Evolutionary conservation across 805 yeast species (phyloP).

Genomic region (Cyberlindnera xishuangbannaensis): DNA sequence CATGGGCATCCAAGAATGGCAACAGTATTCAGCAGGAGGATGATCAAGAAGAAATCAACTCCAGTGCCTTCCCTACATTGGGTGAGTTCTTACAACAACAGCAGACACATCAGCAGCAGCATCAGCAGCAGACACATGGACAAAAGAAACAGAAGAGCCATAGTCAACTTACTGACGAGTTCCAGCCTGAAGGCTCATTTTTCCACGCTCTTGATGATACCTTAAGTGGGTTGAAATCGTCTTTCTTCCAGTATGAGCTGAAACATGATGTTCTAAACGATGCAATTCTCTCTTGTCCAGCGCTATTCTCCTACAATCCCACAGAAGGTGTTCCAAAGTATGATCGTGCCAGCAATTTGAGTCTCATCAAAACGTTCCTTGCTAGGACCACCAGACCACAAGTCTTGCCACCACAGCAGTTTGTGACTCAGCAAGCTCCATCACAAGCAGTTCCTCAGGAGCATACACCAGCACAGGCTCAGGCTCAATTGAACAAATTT

Average conservation of each 20-base stretch:
- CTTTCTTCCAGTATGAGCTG: slow-evolving; percentile 5
- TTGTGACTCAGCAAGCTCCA: slow-evolving; percentile 1
- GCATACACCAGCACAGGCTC: slow-evolving; percentile 11
- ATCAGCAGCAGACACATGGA: slow-evolving; percentile 20
- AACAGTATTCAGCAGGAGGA: slow-evolving; percentile 5
- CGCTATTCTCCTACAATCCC: slow-evolving; percentile 7
- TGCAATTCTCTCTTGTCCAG: slow-evolving; percentile 1
- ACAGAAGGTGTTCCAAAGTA: not conserved
- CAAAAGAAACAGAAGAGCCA: slow-evolving; percentile 23
- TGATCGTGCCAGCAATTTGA: slow-evolving; percentile 27
- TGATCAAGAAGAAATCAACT: slow-evolving; percentile 27
- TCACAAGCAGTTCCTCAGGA: slow-evolving; percentile 15
- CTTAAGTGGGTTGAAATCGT: slow-evolving; percentile 31
- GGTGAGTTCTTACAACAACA: slow-evolving; percentile 38
- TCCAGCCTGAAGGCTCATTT: slow-evolving; percentile 39
- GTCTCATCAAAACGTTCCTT: slow-evolving; percentile 32
- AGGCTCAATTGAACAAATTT: slow-evolving; percentile 19
- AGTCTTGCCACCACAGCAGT: slow-evolving; percentile 7
- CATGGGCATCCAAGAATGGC: slow-evolving; percentile 44
- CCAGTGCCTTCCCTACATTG: slow-evolving; percentile 55
- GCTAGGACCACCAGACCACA: slow-evolving; percentile 25
- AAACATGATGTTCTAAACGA: slow-evolving; percentile 4
- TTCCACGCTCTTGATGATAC: slow-evolving; percentile 43
- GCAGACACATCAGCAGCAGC: slow-evolving; percentile 24
- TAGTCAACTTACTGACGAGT: slow-evolving; percentile 20